Base-by-base conservation (phyloP, 2,329 filamentous ascomycete species). In the Orbilia javanica region DNA sequence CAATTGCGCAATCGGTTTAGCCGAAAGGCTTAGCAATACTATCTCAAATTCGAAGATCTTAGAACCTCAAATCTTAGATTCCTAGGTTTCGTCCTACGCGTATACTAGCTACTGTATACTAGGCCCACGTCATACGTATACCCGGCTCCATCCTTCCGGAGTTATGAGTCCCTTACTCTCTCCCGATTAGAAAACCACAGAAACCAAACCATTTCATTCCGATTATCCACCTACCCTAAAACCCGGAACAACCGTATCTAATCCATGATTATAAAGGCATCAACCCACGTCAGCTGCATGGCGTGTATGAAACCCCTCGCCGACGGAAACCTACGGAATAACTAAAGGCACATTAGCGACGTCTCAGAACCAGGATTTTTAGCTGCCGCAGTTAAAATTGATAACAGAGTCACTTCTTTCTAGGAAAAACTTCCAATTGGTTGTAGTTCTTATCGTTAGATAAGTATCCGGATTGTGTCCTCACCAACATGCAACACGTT, bases 231-330 rank as follows among this genome's bases (percentile, higher is more conserved):
- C 42, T 42, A 60, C 27, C 55, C 55, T n/a, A n/a, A 27, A 25
- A 42, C 34, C 55, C 29, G 52, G 55, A 22, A n/a, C 6, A 57
- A 3, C n/a, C 11, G 11, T 60, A 42, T 60, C 34, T 20, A 60
- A 60, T 60, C 31, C 34, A 29, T 60, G 55, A 60, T 39, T 57
- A 42, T 60, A 60, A 42, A 60, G 27, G 2, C 55, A 39, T 7
- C 31, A 60, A 60, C 55, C 55, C 55, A 60, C 55, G 55, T 60
- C 55, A 60, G 55, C 55, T 60, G 31, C 34, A 42, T 60, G 55
- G 55, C 55, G 55, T 60, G 55, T 34, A 60, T 60, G 55, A 60
- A 60, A 60, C 55, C 53, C 3, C 18, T 39, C 34, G 11, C 31
- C 31, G 11, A 60, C 55, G 55, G 55, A 60, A 60, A 22, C 55